Percentiles rank a stretch among this genome's conserved stretches.
Evolutionary conservation across 495 filamentous ascomycete genomes (phyloP).

Genomic region (Penicillium cinerascens): DNA sequence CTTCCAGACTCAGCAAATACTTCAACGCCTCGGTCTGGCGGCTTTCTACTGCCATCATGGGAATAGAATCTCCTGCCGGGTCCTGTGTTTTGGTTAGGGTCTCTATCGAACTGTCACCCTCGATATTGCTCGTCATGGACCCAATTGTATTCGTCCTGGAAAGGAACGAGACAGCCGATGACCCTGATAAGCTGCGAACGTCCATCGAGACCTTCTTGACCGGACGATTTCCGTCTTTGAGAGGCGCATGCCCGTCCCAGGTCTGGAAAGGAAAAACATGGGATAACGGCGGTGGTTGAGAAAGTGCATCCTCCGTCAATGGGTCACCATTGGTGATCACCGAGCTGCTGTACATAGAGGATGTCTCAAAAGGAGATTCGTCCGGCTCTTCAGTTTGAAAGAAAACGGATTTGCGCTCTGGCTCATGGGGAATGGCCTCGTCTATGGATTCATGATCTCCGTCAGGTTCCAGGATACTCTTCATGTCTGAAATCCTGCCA

Average conservation of each 20-base stretch:
- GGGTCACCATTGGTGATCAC: slow-evolving; percentile 21
- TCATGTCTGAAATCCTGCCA: slow-evolving; percentile 72
- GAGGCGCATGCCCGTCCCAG: slow-evolving; percentile 37
- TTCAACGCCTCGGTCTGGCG: slow-evolving; percentile 63
- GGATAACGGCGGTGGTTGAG: slow-evolving; percentile 63
- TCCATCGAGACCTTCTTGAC: slow-evolving; percentile 87
- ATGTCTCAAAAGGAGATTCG: slow-evolving; percentile 20
- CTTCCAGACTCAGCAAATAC: slow-evolving; percentile 72
- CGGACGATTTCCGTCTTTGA: slow-evolving; percentile 44
- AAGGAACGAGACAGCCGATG: slow-evolving; percentile 71
- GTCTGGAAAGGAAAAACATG: slow-evolving; percentile 90
- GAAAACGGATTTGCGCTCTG: slow-evolving; percentile 38
- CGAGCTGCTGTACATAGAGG: slow-evolving; percentile 23
- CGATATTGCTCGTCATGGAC: slow-evolving; percentile 67
- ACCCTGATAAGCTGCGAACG: slow-evolving; percentile 79
- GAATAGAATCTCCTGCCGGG: slow-evolving; percentile 74
- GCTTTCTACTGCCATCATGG: slow-evolving; percentile 94
- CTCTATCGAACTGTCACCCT: slow-evolving; percentile 83
- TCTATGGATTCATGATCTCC: slow-evolving; percentile 45
- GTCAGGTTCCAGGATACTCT: slow-evolving; percentile 71
- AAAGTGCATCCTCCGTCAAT: slow-evolving; percentile 26
- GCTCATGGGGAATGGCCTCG: slow-evolving; percentile 37
- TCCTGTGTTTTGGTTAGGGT: slow-evolving; percentile 78
- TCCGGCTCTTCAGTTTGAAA: slow-evolving; percentile 40
- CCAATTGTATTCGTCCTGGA: slow-evolving; percentile 74